Base-by-base conservation (phyloP, 805 yeast genomes). In the Metschnikowia arizonensis region DNA sequence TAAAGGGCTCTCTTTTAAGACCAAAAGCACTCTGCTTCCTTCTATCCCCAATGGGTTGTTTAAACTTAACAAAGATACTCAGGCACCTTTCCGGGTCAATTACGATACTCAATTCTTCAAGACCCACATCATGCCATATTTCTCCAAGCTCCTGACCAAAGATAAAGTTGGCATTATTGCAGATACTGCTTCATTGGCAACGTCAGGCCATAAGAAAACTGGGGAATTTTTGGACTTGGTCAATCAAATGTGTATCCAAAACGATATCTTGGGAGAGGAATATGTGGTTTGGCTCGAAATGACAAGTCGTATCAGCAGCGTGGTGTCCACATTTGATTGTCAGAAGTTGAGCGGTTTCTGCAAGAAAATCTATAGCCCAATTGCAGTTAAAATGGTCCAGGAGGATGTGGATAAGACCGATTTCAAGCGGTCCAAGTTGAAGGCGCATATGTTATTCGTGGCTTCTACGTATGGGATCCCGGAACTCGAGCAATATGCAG, bases 221-320 rank as follows among this genome's bases (percentile, higher is more conserved):
- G 57, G 72, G 7, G 66, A 75, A 9, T 69, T 78, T 35, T 66
- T 80, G 60, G 62, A 71, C 38, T 62, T 78, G 33, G 57, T 76
- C 14, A 57, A 61, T 43, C 51, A 62, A 5, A 46, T 61, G 10
- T 59, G 66, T 15, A 60, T 65, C 14, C 55, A 49, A 11, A 40
- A 48, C 24, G 55, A 59, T 38, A 55, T 48, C 18, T 46, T 65
- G 29, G 74, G 69, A 47, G 55, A 60, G 4, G 69, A 70, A 31
- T 71, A 64, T 50, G 69, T 73, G 39, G 81, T 78, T 37, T 82
- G 88, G 87, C 60, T 64, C 19, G 82, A 78, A 56, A 65, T 81
- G 34, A 60, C 72, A 19, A 64, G 66, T 26, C 60, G 77, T 17
- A 56, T 81, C 33, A 56, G 56, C 15, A 54, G 58, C 19, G 57